Base-by-base conservation (phyloP, 768 basidiomycete species). In the Amanita thiersii region DNA sequence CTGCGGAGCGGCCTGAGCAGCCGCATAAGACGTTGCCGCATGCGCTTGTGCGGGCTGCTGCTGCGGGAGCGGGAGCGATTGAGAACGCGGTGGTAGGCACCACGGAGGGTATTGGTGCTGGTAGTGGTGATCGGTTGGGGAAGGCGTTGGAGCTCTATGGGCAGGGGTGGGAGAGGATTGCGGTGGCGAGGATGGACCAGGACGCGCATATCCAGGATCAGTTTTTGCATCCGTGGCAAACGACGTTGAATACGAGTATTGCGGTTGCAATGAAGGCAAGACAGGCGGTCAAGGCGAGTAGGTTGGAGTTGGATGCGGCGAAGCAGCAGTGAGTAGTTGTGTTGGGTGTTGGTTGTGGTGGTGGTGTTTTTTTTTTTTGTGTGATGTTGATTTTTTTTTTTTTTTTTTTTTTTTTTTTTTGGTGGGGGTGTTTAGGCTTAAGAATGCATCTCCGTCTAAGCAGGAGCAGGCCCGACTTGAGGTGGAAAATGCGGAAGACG, bases 11-110 rank as follows among this genome's bases (percentile, higher is more conserved):
- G 1, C 71, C 76, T 17, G 63, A 67, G 2, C 56, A 66, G 19
- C 83, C 82, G 53, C 91, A 92, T 70, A 98, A 98, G 79, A 98
- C 96, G 0, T 83, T 98, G 39, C 89, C 96, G 0, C 96, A 98
- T 52, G 94, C 96, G 0, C 76, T 98, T 39, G 73, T 81, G 14
- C 84, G 96, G 38, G 83, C 93, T 0, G 55, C 65, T 6, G 86
- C 80, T 0, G 72, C 79, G 2, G 58, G 57, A 4, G 61, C 65
- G 8, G 65, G 68, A 1, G 57, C 68, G 2, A 68, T 70, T 19
- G 61, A 68, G 4, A 69, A 26, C 8, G 15, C 12, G 5, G 42
- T 36, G n/a, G n/a, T n/a, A n/a, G n/a, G n/a, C n/a, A n/a, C n/a
- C n/a, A 9, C 9, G 14, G 29, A 30, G 14, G 9, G 9, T 9